Percentiles rank a stretch among this genome's conserved stretches.
These are phyloP conservation scores for Acanthochlamys bracteata DNA, from an alignment of 106 monocot genomes.

Conservation along the genomic window DNA sequence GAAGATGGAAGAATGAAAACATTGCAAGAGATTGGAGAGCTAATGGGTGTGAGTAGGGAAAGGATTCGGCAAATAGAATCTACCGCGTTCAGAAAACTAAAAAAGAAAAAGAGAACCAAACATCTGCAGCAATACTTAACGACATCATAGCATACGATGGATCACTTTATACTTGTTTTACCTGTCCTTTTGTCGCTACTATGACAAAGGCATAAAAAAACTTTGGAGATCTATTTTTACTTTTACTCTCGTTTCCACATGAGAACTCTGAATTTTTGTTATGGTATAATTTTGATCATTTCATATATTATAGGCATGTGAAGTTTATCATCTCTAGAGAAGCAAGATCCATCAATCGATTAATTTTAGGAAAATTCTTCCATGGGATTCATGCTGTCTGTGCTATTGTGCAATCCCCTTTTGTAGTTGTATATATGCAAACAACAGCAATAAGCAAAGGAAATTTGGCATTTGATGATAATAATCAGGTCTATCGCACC, in stretches of 20 bases:
- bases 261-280: not conserved
- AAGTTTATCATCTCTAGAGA: no score
- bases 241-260: not conserved
- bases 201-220: not conserved
- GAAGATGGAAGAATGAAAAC: constrained; percentile 82
- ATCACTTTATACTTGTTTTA: no score
- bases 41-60: constrained; percentile 80
- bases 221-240: not conserved
- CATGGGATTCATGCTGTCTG: no score
- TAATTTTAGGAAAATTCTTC: no score
- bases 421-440: no score
- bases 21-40: constrained; percentile 77
- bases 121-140: constrained; percentile 51
- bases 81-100: constrained; percentile 77
- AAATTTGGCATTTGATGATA: no score
- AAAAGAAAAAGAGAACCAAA: constrained; percentile 71
- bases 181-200: not conserved
- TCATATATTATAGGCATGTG: not conserved
- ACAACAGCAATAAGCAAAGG: no score
- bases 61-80: constrained; percentile 88
- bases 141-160: constrained; percentile 10
- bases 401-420: no score
- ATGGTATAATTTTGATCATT: not conserved
- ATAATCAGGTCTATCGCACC: no score
- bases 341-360: no score